Base-by-base conservation (phyloP, 2,329 filamentous ascomycete species). In the Samsoniella hepiali region DNA sequence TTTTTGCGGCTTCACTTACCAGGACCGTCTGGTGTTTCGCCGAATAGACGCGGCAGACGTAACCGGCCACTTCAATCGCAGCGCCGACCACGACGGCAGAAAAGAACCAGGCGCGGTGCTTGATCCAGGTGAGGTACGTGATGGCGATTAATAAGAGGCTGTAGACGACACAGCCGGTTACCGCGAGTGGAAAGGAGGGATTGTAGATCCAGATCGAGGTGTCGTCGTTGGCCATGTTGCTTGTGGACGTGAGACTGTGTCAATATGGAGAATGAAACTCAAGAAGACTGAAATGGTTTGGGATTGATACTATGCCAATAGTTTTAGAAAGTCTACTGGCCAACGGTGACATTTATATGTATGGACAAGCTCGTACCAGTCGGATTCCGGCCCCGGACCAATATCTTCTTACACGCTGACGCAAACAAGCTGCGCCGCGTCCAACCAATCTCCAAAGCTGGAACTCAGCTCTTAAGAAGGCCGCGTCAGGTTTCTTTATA, bases 61-160 rank as follows among this genome's bases (percentile, higher is more conserved):
- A 82, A 3, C 75, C 79, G 3, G 68, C 74, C 2, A 81, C 76
- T 66, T 81, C 78, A 44, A 80, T 66, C 3, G 69, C 65, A 2
- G 76, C 75, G 8, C 78, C 79, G 51, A 82, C 70, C 3, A 78
- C 74, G 0, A 81, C 74, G 11, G 70, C 76, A 42, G 76, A 70
- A 65, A 82, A 82, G 70, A 76, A 81, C 68, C 74, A 77, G 2
- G 75, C 74, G 17, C 75, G 72, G 55, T 81, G 76, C 40, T 72
- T 74, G 66, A 79, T 67, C 45, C 78, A 62, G n/a, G 77, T 80
- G 47, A 77, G 71, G 66, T 78, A 80, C 4, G 71, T 65, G 36
- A 79, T 74, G 65, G 72, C 70, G 40, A 74, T 15, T 55, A 77
- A 74, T 0, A 79, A 69, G 38, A 79, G 62, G 47, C 75, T 62